A percentile compares a stretch with the other conserved stretches of the same genome.
phyloP scores from a whole-genome alignment of 768 basidiomycete species.

The Tricholoma sp. region DNA sequence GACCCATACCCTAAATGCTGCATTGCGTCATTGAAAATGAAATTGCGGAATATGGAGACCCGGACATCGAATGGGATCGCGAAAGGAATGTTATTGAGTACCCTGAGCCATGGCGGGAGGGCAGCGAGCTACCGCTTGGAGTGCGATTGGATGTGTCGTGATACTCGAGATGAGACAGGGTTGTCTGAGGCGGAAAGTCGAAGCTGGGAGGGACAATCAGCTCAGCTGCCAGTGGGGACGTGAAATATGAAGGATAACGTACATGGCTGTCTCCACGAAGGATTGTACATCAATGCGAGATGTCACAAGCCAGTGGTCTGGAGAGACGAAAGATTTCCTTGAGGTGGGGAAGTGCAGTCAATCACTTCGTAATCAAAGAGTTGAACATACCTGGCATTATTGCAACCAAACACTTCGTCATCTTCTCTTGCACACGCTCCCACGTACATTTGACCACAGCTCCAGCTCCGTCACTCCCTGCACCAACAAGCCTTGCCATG shows the following conservation, averaged over 20 bases:
- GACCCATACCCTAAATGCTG: conserved; percentile 1
- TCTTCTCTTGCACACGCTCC: conserved; percentile 68
- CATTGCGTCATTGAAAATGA: conserved; percentile 62
- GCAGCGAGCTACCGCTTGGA: conserved; percentile 64
- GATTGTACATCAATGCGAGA: conserved; percentile 41
- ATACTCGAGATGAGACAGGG: neutral
- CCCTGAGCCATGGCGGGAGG: conserved; percentile 79
- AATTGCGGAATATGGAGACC: conserved; percentile 85
- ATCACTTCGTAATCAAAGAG: neutral
- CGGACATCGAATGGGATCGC: conserved; percentile 89
- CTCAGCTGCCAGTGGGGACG: no score
- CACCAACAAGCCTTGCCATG: neutral
- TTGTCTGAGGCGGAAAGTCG: conserved; percentile 30
- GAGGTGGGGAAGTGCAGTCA: conserved; percentile 47
- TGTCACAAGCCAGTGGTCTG: conserved; percentile 78
- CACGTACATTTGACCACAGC: conserved; percentile 43
- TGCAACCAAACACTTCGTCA: conserved; percentile 73
- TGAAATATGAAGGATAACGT: conserved; percentile 19
- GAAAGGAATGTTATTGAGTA: conserved; percentile 95
- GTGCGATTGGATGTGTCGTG: neutral
- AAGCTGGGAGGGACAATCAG: conserved; percentile 32
- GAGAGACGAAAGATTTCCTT: conserved; percentile 73
- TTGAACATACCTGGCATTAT: conserved; percentile 90
- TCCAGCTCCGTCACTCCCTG: conserved; percentile 8
- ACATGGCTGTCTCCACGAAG: conserved; percentile 89